A percentile compares a stretch with the other conserved stretches of the same genome.
Evolutionary conservation across 106 monocot genomes (phyloP).

Genomic region (Allium cepa): DNA sequence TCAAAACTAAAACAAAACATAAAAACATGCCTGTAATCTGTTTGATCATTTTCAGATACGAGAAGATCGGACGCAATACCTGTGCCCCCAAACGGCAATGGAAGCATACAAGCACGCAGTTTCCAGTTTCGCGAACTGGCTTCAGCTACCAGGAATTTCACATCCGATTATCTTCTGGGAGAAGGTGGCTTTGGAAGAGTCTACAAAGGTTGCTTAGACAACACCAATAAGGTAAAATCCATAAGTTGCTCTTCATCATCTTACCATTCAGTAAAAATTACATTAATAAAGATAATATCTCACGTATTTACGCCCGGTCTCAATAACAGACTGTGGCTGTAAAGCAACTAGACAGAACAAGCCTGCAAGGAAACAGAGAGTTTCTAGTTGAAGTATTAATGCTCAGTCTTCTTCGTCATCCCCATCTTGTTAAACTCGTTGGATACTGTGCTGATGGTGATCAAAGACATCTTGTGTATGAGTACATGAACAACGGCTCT

Average conservation of each 20-base stretch:
- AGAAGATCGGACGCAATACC: neutral
- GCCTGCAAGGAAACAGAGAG: slow-evolving; percentile 46
- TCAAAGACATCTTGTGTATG: slow-evolving; percentile 58
- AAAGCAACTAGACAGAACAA: slow-evolving; percentile 54
- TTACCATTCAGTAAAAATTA: neutral
- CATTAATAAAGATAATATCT: neutral
- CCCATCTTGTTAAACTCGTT: slow-evolving; percentile 46
- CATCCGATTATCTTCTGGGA: slow-evolving; percentile 6
- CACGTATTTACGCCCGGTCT: neutral
- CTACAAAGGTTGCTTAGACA: slow-evolving; percentile 14
- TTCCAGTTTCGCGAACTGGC: slow-evolving; percentile 15
- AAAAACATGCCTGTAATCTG: neutral
- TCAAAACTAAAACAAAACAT: neutral
- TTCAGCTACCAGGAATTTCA: slow-evolving; percentile 11
- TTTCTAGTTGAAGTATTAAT: slow-evolving; percentile 50
- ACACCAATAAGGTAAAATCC: neutral
- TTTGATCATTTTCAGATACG: neutral
- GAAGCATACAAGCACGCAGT: slow-evolving; percentile 5
- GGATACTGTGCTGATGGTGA: slow-evolving; percentile 67
- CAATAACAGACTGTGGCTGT: slow-evolving; percentile 29
- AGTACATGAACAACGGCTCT: slow-evolving; percentile 33
- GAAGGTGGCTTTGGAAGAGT: slow-evolving; percentile 22
- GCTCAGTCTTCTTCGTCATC: slow-evolving; percentile 59
- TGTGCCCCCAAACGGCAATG: neutral
- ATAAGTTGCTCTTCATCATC: neutral